These are phyloP conservation scores for Rhododendron molle DNA, from an alignment of 148 eudicot genomes.

Conservation along the genomic window DNA sequence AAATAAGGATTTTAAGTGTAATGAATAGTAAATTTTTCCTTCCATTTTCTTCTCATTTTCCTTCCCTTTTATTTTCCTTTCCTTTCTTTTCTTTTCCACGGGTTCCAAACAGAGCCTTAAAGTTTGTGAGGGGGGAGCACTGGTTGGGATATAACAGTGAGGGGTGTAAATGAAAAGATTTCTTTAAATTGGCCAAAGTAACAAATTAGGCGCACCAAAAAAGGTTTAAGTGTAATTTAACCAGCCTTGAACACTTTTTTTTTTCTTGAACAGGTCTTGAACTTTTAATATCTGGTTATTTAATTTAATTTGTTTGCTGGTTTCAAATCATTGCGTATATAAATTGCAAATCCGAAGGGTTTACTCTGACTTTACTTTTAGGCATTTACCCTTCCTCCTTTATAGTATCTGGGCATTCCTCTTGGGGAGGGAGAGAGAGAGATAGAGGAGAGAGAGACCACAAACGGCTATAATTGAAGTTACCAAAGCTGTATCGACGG, in stretches of 20 bases:
- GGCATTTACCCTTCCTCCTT: neutral
- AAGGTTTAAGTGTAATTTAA: neutral
- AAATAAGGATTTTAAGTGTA: too few species aligned
- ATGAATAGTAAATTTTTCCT: too few species aligned
- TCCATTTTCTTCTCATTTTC: too few species aligned
- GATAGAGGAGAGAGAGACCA: slow-evolving; percentile 6
- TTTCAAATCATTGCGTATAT: neutral
- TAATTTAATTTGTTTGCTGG: neutral
- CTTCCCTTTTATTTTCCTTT: too few species aligned
- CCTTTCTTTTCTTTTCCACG: too few species aligned
- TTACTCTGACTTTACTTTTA: neutral
- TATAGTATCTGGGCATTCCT: neutral
- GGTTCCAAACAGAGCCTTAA: too few species aligned
- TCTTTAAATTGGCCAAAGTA: neutral
- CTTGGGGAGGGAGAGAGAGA: slow-evolving; percentile 8
- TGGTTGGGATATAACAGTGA: neutral
- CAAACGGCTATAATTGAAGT: slow-evolving; percentile 31
- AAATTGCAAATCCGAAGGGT: neutral
- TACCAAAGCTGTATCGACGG: neutral
- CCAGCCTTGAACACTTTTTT: neutral
- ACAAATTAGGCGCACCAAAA: neutral
- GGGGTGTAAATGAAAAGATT: neutral
- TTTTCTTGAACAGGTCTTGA: neutral
- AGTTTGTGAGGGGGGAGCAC: neutral
- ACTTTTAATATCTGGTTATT: neutral